Evolutionary conservation across 2,329 filamentous ascomycete species (phyloP).

Genomic region (Clarireedia homoeocarpa): DNA sequence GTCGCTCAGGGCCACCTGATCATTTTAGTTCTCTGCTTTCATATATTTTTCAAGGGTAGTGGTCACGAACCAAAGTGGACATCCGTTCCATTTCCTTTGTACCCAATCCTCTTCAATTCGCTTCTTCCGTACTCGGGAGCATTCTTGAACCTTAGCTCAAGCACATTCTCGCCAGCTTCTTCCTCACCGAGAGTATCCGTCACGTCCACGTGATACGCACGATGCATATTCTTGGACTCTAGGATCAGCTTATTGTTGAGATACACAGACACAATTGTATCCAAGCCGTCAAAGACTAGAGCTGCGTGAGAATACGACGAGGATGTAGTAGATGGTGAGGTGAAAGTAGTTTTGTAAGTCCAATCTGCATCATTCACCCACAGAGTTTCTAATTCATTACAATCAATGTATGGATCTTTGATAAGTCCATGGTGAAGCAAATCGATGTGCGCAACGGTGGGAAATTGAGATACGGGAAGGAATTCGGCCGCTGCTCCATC

Average conservation of each 20-base stretch:
- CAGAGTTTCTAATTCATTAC: slow-evolving; percentile 51
- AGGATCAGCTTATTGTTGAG: slow-evolving; percentile 41
- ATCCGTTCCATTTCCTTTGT: slow-evolving; percentile 36
- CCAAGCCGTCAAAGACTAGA: slow-evolving; percentile 46
- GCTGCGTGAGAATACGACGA: slow-evolving; percentile 27
- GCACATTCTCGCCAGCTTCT: slow-evolving; percentile 7
- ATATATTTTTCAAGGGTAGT: too few species aligned
- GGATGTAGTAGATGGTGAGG: slow-evolving; percentile 17
- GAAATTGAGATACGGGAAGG: slow-evolving; percentile 36
- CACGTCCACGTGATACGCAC: slow-evolving; percentile 42
- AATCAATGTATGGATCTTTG: slow-evolving; percentile 49
- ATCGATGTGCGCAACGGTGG: slow-evolving; percentile 58
- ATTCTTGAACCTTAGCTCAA: slow-evolving; percentile 19
- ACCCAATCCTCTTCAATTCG: slow-evolving; percentile 23
- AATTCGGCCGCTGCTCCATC: slow-evolving; percentile 12
- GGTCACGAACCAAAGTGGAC: slow-evolving; percentile 34
- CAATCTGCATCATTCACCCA: slow-evolving; percentile 58
- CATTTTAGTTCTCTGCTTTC: too few species aligned
- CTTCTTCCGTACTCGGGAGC: slow-evolving; percentile 19
- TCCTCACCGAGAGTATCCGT: slow-evolving; percentile 29
- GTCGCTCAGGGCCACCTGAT: slow-evolving; percentile 31
- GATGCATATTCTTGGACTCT: slow-evolving; percentile 46
- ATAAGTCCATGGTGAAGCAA: slow-evolving; percentile 50
- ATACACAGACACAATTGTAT: slow-evolving; percentile 45
- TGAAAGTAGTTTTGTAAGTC: slow-evolving; percentile 44